phyloP scores from a whole-genome alignment of 1,284 basidiomycete species.

The Retiboletus flavoniger region DNA sequence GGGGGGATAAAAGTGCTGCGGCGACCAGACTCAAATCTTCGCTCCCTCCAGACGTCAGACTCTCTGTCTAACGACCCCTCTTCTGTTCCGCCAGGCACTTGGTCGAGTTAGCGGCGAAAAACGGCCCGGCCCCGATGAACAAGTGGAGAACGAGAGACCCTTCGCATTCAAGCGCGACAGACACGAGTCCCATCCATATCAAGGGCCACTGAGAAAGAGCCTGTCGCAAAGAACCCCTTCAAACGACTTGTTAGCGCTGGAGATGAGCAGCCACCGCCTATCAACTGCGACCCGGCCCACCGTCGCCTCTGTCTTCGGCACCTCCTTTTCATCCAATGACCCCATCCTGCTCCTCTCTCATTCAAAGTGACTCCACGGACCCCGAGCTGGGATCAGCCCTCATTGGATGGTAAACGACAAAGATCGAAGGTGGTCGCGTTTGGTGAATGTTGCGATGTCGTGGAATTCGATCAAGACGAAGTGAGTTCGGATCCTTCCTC shows the following conservation, averaged over 20 bases:
- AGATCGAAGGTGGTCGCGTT: conserved; percentile 84
- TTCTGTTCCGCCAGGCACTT: conserved; percentile 32
- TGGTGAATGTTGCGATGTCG: conserved; percentile 81
- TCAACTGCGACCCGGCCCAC: conserved; percentile 24
- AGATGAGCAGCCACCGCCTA: conserved; percentile 30
- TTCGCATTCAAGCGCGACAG: conserved; percentile 71
- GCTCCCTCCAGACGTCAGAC: conserved; percentile 45
- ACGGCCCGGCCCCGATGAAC: conserved; percentile 60
- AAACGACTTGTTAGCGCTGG: conserved; percentile 32
- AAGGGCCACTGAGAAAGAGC: conserved; percentile 69
- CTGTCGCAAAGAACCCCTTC: conserved; percentile 88
- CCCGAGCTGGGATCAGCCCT: conserved; percentile 56
- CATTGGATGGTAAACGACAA: conserved; percentile 46
- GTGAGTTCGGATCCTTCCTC: conserved; percentile 15
- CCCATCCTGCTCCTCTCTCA: conserved; percentile 70
- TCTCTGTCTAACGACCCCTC: conserved; percentile 12
- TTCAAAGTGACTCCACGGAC: conserved; percentile 80
- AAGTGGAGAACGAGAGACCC: conserved; percentile 70
- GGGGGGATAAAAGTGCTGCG: no score
- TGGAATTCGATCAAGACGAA: conserved; percentile 73
- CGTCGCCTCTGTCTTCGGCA: conserved; percentile 29
- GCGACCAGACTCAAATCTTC: conserved; percentile 58
- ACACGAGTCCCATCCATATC: conserved; percentile 72
- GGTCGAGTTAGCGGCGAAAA: conserved; percentile 75
- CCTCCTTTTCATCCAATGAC: conserved; percentile 41